Conservation (phyloP, 306 rosid species). For the Medicago truncatula region MtrunA17r5.0-ANR NC_053044.1:29518001-29518500, state of each 20-base stretch:
- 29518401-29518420: neutral
- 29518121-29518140: neutral
- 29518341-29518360: neutral
- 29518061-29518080: conserved; percentile 8
- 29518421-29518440: neutral
- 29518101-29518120: neutral
- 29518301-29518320: neutral
- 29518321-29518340: neutral
- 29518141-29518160: conserved; percentile 17
- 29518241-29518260: conserved; percentile 23
- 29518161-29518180: conserved; percentile 17
- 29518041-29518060: conserved; percentile 40
- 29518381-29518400: neutral
- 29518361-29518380: neutral
- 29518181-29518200: neutral
- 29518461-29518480: neutral
- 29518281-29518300: conserved; percentile 28
- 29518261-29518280: conserved; percentile 36
- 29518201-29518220: neutral
- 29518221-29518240: neutral
- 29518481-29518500: conserved; percentile 9
- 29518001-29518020: conserved; percentile 10
- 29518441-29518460: neutral
- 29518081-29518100: neutral
- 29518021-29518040: conserved; percentile 1